A percentile compares a stretch with the other conserved stretches of the same genome.
Evolutionary conservation across 306 rosid species (phyloP).

Genomic region (Biancaea sappan): DNA sequence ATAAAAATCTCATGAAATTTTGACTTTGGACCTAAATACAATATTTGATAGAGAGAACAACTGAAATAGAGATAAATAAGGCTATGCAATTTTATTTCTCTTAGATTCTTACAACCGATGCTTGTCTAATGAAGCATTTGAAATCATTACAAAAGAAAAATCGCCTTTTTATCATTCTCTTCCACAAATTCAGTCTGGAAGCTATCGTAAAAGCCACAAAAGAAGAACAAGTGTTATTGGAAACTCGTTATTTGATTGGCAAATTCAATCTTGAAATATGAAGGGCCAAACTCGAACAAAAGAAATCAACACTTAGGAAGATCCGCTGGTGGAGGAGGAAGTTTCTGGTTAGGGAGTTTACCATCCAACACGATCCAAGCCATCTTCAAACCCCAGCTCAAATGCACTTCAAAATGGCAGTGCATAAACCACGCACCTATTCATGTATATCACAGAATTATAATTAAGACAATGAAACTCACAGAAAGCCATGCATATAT

Average conservation of each 20-base stretch:
- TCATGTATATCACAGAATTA: neutral
- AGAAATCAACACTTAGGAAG: constrained; percentile 37
- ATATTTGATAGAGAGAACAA: neutral
- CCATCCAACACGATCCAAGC: constrained; percentile 39
- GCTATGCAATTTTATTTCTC: constrained; percentile 2
- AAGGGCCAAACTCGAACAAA: neutral
- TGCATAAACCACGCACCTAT: constrained; percentile 44
- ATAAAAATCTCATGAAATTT: no score
- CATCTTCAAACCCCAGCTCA: constrained; percentile 41
- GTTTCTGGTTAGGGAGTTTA: constrained; percentile 31
- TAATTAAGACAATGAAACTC: neutral
- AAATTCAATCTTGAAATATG: neutral
- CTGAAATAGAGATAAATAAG: neutral
- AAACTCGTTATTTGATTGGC: constrained; percentile 1
- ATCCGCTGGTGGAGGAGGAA: constrained; percentile 38
- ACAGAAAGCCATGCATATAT: neutral
- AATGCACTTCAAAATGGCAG: constrained; percentile 39
- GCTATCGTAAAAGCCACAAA: neutral
- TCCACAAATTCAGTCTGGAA: constrained; percentile 1
- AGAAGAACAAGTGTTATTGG: neutral
- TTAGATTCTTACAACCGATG: constrained; percentile 1
- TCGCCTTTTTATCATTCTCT: constrained; percentile 2
- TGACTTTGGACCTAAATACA: neutral
- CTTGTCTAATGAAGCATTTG: constrained; percentile 21
- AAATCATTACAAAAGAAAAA: constrained; percentile 15